Conservation (phyloP, 305 asterid species). For the Petunia hybrid region DNA sequence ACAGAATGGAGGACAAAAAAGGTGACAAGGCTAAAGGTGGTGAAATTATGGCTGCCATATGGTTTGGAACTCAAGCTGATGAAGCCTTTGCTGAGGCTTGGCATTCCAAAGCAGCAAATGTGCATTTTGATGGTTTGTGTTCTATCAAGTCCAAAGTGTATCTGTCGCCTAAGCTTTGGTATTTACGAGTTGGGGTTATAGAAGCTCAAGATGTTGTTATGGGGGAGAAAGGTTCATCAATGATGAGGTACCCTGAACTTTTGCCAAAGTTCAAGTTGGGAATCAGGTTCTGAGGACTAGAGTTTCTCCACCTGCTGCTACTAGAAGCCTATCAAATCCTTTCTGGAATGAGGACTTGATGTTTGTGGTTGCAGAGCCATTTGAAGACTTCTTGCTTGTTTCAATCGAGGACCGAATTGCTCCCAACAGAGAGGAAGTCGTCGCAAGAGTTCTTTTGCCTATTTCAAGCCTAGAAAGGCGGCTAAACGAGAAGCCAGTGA, state of each 20-base stretch:
- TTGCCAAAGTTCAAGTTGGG: conserved; percentile 82
- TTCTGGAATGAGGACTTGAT: conserved; percentile 87
- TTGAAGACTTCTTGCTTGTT: conserved; percentile 73
- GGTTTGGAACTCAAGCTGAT: conserved; percentile 98
- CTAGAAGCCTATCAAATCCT: conserved; percentile 65
- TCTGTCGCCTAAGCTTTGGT: conserved; percentile 89
- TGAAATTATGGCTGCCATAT: conserved; percentile 77
- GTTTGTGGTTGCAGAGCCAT: conserved; percentile 89
- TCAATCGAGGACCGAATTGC: conserved; percentile 71
- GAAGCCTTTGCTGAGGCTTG: conserved; percentile 92
- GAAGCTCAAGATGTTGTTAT: conserved; percentile 84
- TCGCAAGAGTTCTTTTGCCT: conserved; percentile 67
- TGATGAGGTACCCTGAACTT: conserved; percentile 82
- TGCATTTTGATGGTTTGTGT: conserved; percentile 65
- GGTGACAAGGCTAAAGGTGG: conserved; percentile 72
- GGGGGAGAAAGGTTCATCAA: conserved; percentile 61
- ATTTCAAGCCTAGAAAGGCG: conserved; percentile 61
- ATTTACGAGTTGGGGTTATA: conserved; percentile 71
- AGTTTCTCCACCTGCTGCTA: conserved; percentile 55
- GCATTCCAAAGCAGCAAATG: conserved; percentile 89
- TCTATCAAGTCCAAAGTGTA: conserved; percentile 87
- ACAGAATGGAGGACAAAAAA: conserved; percentile 80
- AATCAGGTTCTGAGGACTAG: conserved; percentile 81
- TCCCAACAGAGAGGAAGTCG: conserved; percentile 70
- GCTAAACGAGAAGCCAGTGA: conserved; percentile 62